A percentile compares a stretch with the other conserved stretches of the same genome.
phyloP scores from a whole-genome alignment of 768 basidiomycete genomes.

The Kwoniella shandongensis region DNA sequence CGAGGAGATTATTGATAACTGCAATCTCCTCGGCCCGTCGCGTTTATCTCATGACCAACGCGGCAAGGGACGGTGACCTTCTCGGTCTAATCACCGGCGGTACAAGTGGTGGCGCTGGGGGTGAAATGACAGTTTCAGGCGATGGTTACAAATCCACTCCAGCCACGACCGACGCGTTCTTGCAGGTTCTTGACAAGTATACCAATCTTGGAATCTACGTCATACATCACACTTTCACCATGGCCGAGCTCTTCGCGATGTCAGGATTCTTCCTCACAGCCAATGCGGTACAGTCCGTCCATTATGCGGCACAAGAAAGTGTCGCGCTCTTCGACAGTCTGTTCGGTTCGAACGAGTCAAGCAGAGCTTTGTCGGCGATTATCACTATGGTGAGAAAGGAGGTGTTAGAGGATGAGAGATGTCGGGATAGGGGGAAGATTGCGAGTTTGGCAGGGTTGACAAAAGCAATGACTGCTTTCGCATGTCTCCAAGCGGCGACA shows the following conservation, averaged over 20 bases:
- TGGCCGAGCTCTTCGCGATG: slow-evolving; percentile 56
- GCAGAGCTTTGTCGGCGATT: slow-evolving; percentile 51
- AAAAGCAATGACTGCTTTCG: slow-evolving; percentile 55
- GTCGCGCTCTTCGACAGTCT: slow-evolving; percentile 45
- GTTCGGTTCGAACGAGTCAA: slow-evolving; percentile 55
- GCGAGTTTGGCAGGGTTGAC: slow-evolving; percentile 51
- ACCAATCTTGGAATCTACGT: slow-evolving; percentile 55
- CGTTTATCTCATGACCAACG: slow-evolving; percentile 47
- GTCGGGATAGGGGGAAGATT: slow-evolving; percentile 38
- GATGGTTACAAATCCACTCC: neutral
- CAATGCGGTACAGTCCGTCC: slow-evolving; percentile 43
- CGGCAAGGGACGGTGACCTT: slow-evolving; percentile 30
- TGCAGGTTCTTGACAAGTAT: slow-evolving; percentile 53
- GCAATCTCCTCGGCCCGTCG: slow-evolving; percentile 52
- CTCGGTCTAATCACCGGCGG: slow-evolving; percentile 16
- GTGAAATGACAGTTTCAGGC: neutral
- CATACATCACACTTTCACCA: slow-evolving; percentile 54
- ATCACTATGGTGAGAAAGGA: slow-evolving; percentile 53
- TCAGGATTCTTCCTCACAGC: slow-evolving; percentile 54
- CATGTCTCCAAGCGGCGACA: slow-evolving; percentile 54
- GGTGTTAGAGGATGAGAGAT: slow-evolving; percentile 47
- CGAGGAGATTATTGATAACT: slow-evolving; percentile 49
- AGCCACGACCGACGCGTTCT: slow-evolving; percentile 38
- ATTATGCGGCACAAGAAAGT: slow-evolving; percentile 44
- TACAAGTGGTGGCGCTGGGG: neutral